A percentile compares a stretch with the other conserved stretches of the same genome.
phyloP scores from a whole-genome alignment of 2,329 filamentous ascomycete genomes.

The Colletotrichum limetticola region DNA sequence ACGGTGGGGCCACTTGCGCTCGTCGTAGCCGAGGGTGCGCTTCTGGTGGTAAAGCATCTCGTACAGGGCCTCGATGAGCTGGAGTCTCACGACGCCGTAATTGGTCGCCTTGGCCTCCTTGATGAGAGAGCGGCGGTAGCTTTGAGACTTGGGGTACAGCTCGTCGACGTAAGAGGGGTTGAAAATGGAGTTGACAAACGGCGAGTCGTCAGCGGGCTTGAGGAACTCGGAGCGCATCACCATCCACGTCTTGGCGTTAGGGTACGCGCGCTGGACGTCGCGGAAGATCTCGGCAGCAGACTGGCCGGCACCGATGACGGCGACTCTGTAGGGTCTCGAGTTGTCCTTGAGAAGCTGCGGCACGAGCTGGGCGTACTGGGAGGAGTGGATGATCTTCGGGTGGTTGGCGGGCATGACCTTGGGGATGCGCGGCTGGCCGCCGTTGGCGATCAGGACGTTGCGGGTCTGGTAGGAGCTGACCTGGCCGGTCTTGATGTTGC shows the following conservation, averaged over 20 bases:
- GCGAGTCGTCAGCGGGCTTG: conserved; percentile 92
- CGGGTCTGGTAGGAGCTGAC: conserved; percentile 65
- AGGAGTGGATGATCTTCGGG: conserved; percentile 86
- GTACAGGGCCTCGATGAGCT: conserved; percentile 89
- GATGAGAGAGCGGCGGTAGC: conserved; percentile 70
- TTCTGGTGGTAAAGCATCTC: conserved; percentile 89
- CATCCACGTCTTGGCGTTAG: conserved; percentile 80
- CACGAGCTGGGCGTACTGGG: conserved; percentile 78
- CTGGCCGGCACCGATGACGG: conserved; percentile 89
- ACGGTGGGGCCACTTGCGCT: conserved; percentile 82
- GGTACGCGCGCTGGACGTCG: conserved; percentile 84
- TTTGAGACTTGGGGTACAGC: conserved; percentile 75
- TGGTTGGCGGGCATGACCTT: conserved; percentile 74
- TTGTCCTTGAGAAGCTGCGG: conserved; percentile 67
- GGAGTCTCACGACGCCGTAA: conserved; percentile 93
- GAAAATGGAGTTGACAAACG: conserved; percentile 97
- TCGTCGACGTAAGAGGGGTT: conserved; percentile 82
- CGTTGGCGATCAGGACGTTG: conserved; percentile 72
- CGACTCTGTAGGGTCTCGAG: conserved; percentile 74
- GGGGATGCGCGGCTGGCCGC: conserved; percentile 76
- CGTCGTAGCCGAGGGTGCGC: conserved; percentile 74
- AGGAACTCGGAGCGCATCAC: conserved; percentile 87
- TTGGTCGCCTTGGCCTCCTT: conserved; percentile 85
- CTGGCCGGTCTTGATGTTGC: conserved; percentile 67
- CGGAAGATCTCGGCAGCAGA: conserved; percentile 96